Percentiles rank a stretch among this genome's conserved stretches.
Evolutionary conservation across 1,139 yeast species (phyloP).

Genomic region (Geotrichum reessii): DNA sequence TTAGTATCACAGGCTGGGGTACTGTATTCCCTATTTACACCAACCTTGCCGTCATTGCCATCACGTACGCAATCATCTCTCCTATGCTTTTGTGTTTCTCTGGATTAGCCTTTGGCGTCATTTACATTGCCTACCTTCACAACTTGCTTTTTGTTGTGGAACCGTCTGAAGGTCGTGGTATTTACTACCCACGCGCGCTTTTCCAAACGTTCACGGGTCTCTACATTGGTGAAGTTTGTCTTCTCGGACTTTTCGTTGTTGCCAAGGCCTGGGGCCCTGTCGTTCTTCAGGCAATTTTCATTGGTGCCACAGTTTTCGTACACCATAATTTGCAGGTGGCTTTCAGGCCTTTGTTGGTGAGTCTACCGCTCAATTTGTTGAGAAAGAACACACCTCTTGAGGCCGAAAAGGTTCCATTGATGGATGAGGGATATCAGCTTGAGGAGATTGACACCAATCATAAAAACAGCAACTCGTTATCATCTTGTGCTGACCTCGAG

Average conservation of each 20-base stretch:
- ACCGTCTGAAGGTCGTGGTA: constrained; percentile 73
- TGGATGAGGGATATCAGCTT: constrained; percentile 1
- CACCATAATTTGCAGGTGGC: constrained; percentile 59
- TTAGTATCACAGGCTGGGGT: constrained; percentile 76
- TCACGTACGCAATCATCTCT: constrained; percentile 76
- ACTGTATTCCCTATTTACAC: constrained; percentile 81
- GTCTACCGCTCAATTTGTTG: constrained; percentile 51
- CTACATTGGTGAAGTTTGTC: constrained; percentile 78
- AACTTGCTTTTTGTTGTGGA: constrained; percentile 66
- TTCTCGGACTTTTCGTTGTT: constrained; percentile 79
- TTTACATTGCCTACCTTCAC: constrained; percentile 76
- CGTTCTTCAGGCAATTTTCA: constrained; percentile 64
- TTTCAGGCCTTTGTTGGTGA: constrained; percentile 58
- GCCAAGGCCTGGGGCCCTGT: constrained; percentile 96
- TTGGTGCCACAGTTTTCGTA: constrained; percentile 58
- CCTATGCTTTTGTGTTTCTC: constrained; percentile 73
- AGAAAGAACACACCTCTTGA: background rate
- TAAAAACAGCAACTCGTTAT: background rate
- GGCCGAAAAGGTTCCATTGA: constrained; percentile 1
- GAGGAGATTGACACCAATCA: background rate
- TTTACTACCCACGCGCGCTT: constrained; percentile 80
- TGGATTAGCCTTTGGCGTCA: constrained; percentile 58
- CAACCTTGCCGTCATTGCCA: constrained; percentile 70
- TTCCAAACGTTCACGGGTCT: constrained; percentile 85
- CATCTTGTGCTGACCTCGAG: constrained; percentile 8